Evolutionary conservation across 441 rosid genomes (phyloP), one percentile per base, ranked within the genome.

Genomic region (Capsella rubella): DNA sequence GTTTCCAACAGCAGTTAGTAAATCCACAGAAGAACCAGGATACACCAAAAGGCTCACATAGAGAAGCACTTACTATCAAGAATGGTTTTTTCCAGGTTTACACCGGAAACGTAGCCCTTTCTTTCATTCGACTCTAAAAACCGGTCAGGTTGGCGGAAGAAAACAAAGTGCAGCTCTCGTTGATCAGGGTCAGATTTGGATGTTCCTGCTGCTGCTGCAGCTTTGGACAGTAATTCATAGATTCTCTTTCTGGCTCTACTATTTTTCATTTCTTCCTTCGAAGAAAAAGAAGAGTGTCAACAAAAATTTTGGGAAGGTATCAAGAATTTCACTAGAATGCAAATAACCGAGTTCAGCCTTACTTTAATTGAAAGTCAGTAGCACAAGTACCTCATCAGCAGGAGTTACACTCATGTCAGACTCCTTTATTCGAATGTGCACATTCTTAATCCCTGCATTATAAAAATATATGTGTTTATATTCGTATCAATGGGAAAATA

Each of bases 181-280:
- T 84, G 91, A 78, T 82, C 87, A 47, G 86, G 76, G 69, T 75
- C 78, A n/a, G 84, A 84, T 71, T 64, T 55, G 53, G 86, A 40
- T 50, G 88, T 86, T 77, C 50, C 51, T 60, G 87, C 87, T 32
- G 72, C 76, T 71, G 72, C 72, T 3, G 78, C 74, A 15, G 93
- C 95, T 82, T 87, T 95, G 27, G 90, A 87, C 74, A 95, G 89
- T 81, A 95, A 78, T 68, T 95, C 97, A 40, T 91, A 80, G 74
- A 92, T 81, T 80, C 95, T 89, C 85, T 80, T 87, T 53, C 82
- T 85, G 64, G 89, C 89, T 80, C 96, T 88, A 75, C 66, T 82
- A 34, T 65, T 90, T 82, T 88, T 95, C 83, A 95, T 83, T 84
- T 85, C 98, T 88, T 88, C 96, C 98, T 95, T 90, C 47, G 59